phyloP scores from a whole-genome alignment of 2,329 filamentous ascomycete genomes.

The Ascochyta fabae region DNA sequence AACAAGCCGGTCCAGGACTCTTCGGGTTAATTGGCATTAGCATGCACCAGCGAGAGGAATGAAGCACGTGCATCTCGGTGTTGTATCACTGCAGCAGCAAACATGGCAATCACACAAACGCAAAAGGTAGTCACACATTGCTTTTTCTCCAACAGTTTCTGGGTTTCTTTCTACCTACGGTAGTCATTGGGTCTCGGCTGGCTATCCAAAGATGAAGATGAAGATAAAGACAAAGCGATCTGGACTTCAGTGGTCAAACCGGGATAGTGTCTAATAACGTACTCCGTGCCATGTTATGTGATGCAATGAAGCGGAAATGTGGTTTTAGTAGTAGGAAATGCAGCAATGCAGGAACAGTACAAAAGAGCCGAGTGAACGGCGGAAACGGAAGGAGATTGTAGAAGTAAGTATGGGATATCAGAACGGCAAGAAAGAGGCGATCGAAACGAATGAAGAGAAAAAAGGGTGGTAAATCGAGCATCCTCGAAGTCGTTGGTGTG shows the following conservation, averaged over 20 bases:
- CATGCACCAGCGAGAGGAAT: too few relatives aligned
- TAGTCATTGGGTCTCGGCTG: background rate
- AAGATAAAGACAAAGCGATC: background rate
- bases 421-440: background rate
- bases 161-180: background rate
- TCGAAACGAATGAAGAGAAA: background rate
- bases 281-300: background rate
- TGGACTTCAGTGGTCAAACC: too few relatives aligned
- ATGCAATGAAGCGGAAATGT: background rate
- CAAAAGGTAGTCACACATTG: too few relatives aligned
- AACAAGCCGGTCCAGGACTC: too few relatives aligned
- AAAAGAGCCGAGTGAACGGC: background rate
- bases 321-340: background rate
- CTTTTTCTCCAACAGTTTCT: background rate
- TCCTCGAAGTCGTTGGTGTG: slow-evolving; percentile 11
- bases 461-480: slow-evolving; percentile 9
- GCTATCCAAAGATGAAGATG: background rate
- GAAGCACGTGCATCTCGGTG: too few relatives aligned
- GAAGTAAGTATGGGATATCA: slow-evolving; percentile 14
- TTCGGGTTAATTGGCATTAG: too few relatives aligned
- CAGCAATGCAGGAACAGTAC: background rate
- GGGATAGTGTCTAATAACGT: too few relatives aligned
- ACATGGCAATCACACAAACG: too few relatives aligned
- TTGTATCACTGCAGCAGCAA: too few relatives aligned
- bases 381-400: background rate